These are phyloP conservation scores for Daldinia eschscholtzii DNA, from an alignment of 2,329 filamentous ascomycete genomes.

Conservation along the genomic window DNA sequence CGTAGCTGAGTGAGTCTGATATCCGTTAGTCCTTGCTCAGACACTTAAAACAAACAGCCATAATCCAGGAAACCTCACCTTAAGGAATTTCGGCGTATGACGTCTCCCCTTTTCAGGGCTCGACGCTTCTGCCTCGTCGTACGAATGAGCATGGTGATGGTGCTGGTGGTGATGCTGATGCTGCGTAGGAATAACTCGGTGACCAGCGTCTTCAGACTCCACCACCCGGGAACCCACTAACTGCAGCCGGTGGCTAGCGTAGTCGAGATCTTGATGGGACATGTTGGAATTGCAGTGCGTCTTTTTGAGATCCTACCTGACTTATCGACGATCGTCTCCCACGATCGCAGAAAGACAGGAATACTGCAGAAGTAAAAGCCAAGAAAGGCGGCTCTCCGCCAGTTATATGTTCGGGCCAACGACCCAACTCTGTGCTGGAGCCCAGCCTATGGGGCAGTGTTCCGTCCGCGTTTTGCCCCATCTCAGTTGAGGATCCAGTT, in stretches of 20 bases:
- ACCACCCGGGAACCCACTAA: conserved; percentile 44
- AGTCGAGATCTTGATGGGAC: conserved; percentile 43
- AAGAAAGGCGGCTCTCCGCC: conserved; percentile 40
- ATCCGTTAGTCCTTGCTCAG: conserved; percentile 25
- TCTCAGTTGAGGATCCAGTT: conserved; percentile 30
- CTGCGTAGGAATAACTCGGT: conserved; percentile 32
- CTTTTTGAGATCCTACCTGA: not conserved
- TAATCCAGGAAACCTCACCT: conserved; percentile 32
- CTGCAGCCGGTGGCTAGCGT: conserved; percentile 43
- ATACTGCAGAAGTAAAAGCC: conserved; percentile 17
- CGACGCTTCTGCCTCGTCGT: conserved; percentile 16
- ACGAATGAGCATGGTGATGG: conserved; percentile 24
- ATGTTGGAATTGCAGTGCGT: conserved; percentile 10
- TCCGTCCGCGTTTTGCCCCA: conserved; percentile 20
- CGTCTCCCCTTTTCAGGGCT: conserved; percentile 13
- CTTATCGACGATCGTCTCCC: conserved; percentile 15
- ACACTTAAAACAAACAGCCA: not conserved
- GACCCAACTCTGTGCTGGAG: conserved; percentile 26
- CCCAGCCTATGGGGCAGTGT: conserved; percentile 38
- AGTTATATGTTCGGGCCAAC: conserved; percentile 37
- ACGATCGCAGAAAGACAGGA: conserved; percentile 21
- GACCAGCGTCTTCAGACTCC: conserved; percentile 32
- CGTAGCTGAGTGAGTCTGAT: conserved; percentile 43
- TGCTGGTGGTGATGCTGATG: conserved; percentile 35
- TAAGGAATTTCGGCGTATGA: conserved; percentile 41